Evolutionary conservation across 179 eudicot species (phyloP), one percentile per base, ranked within the genome.

Genomic region (Drosera spatulata): DNA sequence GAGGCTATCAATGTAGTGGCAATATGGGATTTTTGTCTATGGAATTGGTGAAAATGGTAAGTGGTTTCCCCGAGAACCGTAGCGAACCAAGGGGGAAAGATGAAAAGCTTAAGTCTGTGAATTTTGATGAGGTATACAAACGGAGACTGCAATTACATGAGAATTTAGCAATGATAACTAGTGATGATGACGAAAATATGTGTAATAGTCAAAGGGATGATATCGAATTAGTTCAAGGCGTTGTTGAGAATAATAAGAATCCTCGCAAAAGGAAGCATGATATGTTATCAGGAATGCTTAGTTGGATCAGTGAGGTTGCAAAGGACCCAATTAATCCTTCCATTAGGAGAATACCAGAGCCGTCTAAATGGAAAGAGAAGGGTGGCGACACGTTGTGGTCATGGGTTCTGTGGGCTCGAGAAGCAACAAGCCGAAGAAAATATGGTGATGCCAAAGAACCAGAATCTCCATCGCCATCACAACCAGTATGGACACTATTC

Each of bases 261-360:
- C 66, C 76, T 68, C 76, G 75, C 37, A 87, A 87, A 84, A 80
- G 91, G 70, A 83, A 81, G 58, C 73, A 82, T 59, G 75, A 78
- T 46, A 45, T 61, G 64, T 53, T 71, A 71, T 56, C 61, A 6
- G 81, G 50, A 69, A 83, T 79, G 84, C 70, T 88, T 64, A 63
- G 67, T 53, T 91, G 98, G 98, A 50, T 85, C 65, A 61, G 11
- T 13, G 47, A 75, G 50, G 79, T 69, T 33, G 88, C 98, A 6
- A 82, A 71, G 65, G 68, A 68, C 64, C 76, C 96, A 48, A 49
- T 72, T 68, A 70, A 80, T 67, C 67, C 69, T 44, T 68, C 75
- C 48, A 63, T 70, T 39, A 81, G 84, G 65, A 58, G 13, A 37
- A n/a, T 65, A 39, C 73, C 80, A 7, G 74, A 70, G 39, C 58